Base-by-base conservation (phyloP, 441 rosid genomes). In the Mallotus japonicus region DNA sequence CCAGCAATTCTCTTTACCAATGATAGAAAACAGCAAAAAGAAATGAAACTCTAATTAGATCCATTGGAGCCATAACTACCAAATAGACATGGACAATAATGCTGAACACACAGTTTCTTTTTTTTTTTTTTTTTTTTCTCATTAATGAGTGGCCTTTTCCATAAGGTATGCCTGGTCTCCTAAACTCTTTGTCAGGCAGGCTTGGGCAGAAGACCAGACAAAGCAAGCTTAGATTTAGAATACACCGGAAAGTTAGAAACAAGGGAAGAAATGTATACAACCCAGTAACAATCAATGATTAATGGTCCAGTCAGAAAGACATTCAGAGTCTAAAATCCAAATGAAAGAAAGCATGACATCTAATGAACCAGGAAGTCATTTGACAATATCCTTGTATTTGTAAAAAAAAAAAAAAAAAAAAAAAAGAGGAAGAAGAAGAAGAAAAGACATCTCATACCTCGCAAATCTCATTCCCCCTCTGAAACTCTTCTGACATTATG, bases 401-500 rank as follows among this genome's bases (percentile, higher is more conserved):
- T 12, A 0, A 50, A 50, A 50, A 47, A 2, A 17, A 15, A 17
- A 32, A 3, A 19, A 22, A 51, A 62, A 72, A 50, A 53, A 55
- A 24, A 32, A 53, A 80, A 72, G 32, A 4, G 11, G 22, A 17
- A 28, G 4, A 19, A 22, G 58, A 63, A 71, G 56, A 53, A 55
- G 37, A 34, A 54, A 77, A 72, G 32, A 62, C 20, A 69, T 54
- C 46, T 71, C 73, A 70, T 87, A 95, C 99, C 96, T 95, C 99
- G 56, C 99, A 91, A 70, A 95, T 85, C 34, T 92, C 96, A 82
- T 83, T 84, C 68, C 97, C 99, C 78, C 99, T 89, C 82, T 88
- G 87, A 84, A 95, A 95, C 81, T 95, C 99, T 76, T 87, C 95
- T 10, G 87, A 83, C 95, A 95, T 90, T 75, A 95, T 88, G 44